Percentiles rank a stretch among this genome's conserved stretches.
Conservation (phyloP, 2,329 filamentous ascomycete species). For the Eutypella sp. region DNA sequence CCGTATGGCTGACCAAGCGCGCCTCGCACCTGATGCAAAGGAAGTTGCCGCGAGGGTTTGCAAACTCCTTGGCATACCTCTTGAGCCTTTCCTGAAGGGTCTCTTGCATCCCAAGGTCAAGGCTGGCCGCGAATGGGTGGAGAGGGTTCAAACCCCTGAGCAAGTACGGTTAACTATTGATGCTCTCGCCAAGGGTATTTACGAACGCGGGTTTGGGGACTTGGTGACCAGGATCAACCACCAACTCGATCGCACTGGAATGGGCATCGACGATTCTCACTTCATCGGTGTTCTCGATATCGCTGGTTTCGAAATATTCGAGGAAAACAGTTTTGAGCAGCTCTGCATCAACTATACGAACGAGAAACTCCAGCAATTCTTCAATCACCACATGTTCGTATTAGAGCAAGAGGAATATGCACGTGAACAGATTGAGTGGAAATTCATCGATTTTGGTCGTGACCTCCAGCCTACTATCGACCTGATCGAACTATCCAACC, state of each 20-base stretch:
- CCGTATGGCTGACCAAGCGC: constrained; percentile 82
- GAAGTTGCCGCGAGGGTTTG: constrained; percentile 75
- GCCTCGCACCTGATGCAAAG: constrained; percentile 70
- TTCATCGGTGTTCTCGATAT: constrained; percentile 99
- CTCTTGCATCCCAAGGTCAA: constrained; percentile 91
- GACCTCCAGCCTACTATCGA: constrained; percentile 97
- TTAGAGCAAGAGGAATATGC: constrained; percentile 98
- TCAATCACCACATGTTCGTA: constrained; percentile 99
- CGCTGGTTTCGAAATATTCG: constrained; percentile 97
- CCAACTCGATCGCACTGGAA: constrained; percentile 81
- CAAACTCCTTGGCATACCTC: constrained; percentile 73
- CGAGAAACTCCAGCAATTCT: constrained; percentile 98
- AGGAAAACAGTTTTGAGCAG: constrained; percentile 97
- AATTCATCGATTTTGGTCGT: constrained; percentile 98
- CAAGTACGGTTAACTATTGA: constrained; percentile 88
- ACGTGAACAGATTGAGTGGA: constrained; percentile 96
- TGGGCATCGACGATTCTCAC: constrained; percentile 79
- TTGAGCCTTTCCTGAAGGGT: constrained; percentile 82
- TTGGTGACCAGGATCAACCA: constrained; percentile 87
- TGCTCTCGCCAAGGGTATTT: constrained; percentile 93
- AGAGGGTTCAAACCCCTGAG: constrained; percentile 96
- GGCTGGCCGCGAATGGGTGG: constrained; percentile 95
- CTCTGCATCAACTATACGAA: constrained; percentile 99
- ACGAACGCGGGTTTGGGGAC: constrained; percentile 91
- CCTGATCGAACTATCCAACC: constrained; percentile 90